phyloP scores from a whole-genome alignment of 345 rosid genomes.

The Dipteronia dyeriana region DNA sequence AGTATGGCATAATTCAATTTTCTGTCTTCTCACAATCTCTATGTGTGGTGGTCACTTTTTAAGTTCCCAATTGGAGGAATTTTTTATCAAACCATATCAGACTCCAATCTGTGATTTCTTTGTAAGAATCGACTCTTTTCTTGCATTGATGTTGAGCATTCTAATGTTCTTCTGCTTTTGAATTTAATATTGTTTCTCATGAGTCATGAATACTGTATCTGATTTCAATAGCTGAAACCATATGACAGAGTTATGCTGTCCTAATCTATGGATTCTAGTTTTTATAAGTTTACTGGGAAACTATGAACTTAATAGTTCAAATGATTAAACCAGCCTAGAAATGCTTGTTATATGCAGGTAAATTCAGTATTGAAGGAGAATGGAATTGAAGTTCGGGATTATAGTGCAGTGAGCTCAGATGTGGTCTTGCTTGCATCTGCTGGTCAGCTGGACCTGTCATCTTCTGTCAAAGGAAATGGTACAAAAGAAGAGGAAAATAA shows the following conservation, averaged over 20 bases:
- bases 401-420: conserved; percentile 67
- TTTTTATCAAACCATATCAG: not conserved
- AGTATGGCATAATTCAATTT: conserved; percentile 6
- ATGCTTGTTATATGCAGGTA: conserved; percentile 43
- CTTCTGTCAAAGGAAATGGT: conserved; percentile 29
- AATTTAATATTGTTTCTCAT: not conserved
- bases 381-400: conserved; percentile 73
- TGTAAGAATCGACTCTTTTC: not conserved
- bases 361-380: conserved; percentile 45
- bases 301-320: conserved; percentile 1
- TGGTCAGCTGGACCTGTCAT: conserved; percentile 45
- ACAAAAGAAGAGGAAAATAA: conserved; percentile 30
- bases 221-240: not conserved
- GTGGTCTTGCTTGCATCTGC: conserved; percentile 62
- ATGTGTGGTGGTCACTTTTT: not conserved
- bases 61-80: not conserved
- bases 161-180: conserved; percentile 5
- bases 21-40: conserved; percentile 1
- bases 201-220: not conserved
- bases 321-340: not conserved
- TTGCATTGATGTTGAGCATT: not conserved
- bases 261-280: not conserved
- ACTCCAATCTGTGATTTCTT: not conserved
- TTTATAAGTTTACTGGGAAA: not conserved
- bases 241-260: not conserved